Evolutionary conservation across 2,329 filamentous ascomycete genomes (phyloP), one percentile per base, ranked within the genome.

Genomic region (Alternaria sp.): DNA sequence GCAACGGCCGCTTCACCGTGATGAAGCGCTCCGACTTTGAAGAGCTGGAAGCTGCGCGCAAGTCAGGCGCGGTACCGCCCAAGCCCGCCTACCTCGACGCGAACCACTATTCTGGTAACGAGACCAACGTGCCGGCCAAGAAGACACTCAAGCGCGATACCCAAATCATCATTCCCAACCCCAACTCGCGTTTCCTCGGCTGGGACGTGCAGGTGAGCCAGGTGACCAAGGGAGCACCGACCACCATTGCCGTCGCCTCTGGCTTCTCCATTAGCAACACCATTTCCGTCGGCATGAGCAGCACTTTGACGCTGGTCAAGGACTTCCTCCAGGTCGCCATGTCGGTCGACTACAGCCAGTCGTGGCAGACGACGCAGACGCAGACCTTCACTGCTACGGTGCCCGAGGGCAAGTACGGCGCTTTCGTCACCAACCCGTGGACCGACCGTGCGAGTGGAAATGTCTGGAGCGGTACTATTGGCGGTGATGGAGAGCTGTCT

Each of bases 131-230:
- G 3, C 18, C 46, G 12, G 20, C 16, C 46, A 25, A 50, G 14
- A 22, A 36, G 11, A 20, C 20, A 27, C 14, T 9, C 10, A 74
- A 74, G 60, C 70, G 73, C 32, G 62, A 36, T 8, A 36, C 43
- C 11, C 45, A 49, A 28, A 65, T 56, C 44, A 40, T 76, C 59
- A 66, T 74, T 27, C 52, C 73, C 48, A 64, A 68, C 40, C 58
- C 66, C 27, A 53, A 62, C 20, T 41, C 50, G 4, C 68, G 66
- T 34, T 81, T 81, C 65, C 67, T 78, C 22, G 79, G 79, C 66
- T 81, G 79, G 79, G 80, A 81, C 57, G 68, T 78, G 2, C 67
- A 67, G 48, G 78, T 80, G 67, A 81, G 79, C 14, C 69, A 72
- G 20, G 74, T 81, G 10, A 65, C 78, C 14, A 70, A 71, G 49